These are phyloP conservation scores for Podila clonocystis DNA, from an alignment of 192 early-diverging fungal species.

Conservation along the genomic window DNA sequence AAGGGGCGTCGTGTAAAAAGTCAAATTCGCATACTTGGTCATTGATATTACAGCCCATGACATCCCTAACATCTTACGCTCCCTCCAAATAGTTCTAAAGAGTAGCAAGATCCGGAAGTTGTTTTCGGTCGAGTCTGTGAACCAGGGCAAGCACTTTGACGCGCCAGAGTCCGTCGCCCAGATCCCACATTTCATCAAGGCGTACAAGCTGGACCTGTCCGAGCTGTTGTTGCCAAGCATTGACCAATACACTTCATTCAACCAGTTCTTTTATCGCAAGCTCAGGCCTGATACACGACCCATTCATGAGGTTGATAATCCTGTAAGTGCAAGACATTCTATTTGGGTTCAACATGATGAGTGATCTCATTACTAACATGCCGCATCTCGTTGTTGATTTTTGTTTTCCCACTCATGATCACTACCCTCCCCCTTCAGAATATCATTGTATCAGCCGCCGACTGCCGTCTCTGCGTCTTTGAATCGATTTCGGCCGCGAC, in stretches of 20 bases:
- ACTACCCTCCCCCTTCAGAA: neutral
- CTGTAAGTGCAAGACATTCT: neutral
- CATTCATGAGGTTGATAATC: conserved; percentile 47
- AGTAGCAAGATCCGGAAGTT: conserved; percentile 33
- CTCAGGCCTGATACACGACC: conserved; percentile 68
- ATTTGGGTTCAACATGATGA: no score
- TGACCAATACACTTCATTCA: conserved; percentile 66
- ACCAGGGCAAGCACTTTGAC: conserved; percentile 74
- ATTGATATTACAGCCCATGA: no score
- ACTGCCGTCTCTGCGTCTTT: conserved; percentile 70
- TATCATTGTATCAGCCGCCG: conserved; percentile 66
- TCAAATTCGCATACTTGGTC: no score
- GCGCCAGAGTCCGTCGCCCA: conserved; percentile 63
- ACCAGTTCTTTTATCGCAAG: conserved; percentile 82
- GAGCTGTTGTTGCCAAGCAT: conserved; percentile 66
- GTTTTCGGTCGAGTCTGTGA: conserved; percentile 29
- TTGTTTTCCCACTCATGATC: neutral
- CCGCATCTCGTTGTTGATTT: no score
- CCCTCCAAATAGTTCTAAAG: conserved; percentile 13
- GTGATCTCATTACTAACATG: no score
- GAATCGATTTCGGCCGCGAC: conserved; percentile 60
- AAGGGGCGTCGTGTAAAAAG: neutral
- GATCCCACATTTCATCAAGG: conserved; percentile 73
- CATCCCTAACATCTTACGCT: neutral
- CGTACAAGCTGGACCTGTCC: conserved; percentile 72